Conservation (phyloP, 331 rosid genomes). For the Arachis monticola region DNA sequence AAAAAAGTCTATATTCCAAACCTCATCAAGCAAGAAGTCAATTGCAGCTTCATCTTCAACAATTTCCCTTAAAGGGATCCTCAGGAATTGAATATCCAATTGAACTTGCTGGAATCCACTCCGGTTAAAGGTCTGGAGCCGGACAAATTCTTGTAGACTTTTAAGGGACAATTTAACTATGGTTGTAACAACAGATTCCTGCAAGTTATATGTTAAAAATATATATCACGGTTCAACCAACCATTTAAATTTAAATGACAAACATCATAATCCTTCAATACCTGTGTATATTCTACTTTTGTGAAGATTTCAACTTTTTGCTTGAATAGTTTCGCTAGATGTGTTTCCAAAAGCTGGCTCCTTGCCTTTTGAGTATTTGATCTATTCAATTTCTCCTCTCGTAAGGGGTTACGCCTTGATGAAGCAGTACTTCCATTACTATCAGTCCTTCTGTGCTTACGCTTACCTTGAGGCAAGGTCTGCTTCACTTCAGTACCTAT, state of each 20-base stretch:
- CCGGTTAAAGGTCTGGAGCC: slow-evolving; percentile 85
- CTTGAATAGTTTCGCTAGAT: slow-evolving; percentile 90
- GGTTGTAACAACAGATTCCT: slow-evolving; percentile 87
- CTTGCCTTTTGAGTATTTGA: slow-evolving; percentile 84
- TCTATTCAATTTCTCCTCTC: slow-evolving; percentile 77
- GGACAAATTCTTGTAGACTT: slow-evolving; percentile 86
- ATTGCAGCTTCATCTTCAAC: slow-evolving; percentile 90
- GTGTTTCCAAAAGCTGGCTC: slow-evolving; percentile 97
- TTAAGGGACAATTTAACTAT: slow-evolving; percentile 82
- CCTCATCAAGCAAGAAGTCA: slow-evolving; percentile 98
- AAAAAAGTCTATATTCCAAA: slow-evolving; percentile 34
- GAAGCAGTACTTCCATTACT: slow-evolving; percentile 90
- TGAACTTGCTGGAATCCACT: slow-evolving; percentile 99
- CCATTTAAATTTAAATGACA: slow-evolving; percentile 26
- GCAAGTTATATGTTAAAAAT: slow-evolving; percentile 44
- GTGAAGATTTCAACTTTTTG: slow-evolving; percentile 95
- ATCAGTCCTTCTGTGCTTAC: slow-evolving; percentile 78
- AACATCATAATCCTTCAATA: slow-evolving; percentile 43
- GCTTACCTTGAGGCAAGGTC: slow-evolving; percentile 73
- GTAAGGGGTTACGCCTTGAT: slow-evolving; percentile 87
- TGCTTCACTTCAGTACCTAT: slow-evolving; percentile 75
- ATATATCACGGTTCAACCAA: slow-evolving; percentile 38
- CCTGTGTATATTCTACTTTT: slow-evolving; percentile 92
- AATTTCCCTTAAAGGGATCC: slow-evolving; percentile 74
- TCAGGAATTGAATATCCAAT: slow-evolving; percentile 82